Evolutionary conservation across 2,329 filamentous ascomycete species (phyloP).

Genomic region (Ascochyta viciae-villosae): DNA sequence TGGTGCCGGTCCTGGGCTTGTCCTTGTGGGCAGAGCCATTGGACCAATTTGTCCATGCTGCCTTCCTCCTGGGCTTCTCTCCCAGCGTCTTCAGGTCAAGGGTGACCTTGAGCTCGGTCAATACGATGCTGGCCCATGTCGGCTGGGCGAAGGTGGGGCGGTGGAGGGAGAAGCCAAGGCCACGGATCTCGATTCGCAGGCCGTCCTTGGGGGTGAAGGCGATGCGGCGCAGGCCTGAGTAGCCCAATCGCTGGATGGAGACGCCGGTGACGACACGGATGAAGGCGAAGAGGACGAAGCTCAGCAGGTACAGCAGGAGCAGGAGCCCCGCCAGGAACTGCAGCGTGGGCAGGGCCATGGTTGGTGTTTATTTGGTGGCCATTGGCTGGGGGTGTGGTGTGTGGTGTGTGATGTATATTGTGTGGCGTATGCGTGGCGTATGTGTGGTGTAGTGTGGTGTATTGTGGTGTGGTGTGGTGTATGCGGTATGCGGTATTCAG

Average conservation of each 20-base stretch:
- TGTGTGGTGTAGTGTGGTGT: too few species aligned
- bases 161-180: constrained; percentile 86
- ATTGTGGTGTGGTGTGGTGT: too few species aligned
- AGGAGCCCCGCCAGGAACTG: constrained; percentile 85
- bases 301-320: constrained; percentile 85
- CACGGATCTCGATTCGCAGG: constrained; percentile 85
- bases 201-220: constrained; percentile 90
- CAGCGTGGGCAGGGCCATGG: constrained; percentile 55
- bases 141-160: constrained; percentile 96
- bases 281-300: constrained; percentile 92
- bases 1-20: constrained; percentile 26
- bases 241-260: constrained; percentile 94
- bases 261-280: constrained; percentile 91
- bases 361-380: constrained; percentile 32
- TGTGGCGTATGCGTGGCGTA: constrained; percentile 38
- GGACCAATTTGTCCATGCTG: constrained; percentile 41
- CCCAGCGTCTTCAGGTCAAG: constrained; percentile 75
- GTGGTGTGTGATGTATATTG: constrained; percentile 19
- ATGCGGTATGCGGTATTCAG: too few species aligned
- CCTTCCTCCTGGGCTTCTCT: constrained; percentile 42
- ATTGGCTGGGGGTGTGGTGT: constrained; percentile 20
- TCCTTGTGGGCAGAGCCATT: constrained; percentile 32
- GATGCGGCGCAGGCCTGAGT: constrained; percentile 88
- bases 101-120: constrained; percentile 85
- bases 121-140: constrained; percentile 90